phyloP scores from a whole-genome alignment of 495 filamentous ascomycete genomes.

The Tuber umbilicatum region DNA sequence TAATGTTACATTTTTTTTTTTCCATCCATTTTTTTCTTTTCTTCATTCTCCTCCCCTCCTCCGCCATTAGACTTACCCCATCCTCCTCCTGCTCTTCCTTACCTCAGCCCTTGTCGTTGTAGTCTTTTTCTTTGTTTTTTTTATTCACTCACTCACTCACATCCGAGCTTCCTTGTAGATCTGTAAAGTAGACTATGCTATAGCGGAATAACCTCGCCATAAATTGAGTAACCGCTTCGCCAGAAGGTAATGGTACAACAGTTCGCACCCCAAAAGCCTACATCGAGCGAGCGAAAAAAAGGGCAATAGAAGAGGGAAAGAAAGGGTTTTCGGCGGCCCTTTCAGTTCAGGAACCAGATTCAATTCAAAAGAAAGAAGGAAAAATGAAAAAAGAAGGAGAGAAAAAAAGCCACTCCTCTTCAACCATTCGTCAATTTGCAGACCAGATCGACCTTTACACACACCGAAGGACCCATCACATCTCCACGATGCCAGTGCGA shows the following conservation, averaged over 20 bases:
- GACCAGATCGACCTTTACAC: background rate
- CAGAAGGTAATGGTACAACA: background rate
- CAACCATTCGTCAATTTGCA: background rate
- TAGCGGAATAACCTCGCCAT: background rate
- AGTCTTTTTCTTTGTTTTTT: background rate
- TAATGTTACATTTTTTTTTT: background rate
- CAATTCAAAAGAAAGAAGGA: slow-evolving; percentile 5
- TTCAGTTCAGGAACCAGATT: slow-evolving; percentile 31
- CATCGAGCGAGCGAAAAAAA: background rate
- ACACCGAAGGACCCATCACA: slow-evolving; percentile 26
- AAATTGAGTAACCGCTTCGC: background rate
- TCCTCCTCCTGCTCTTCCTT: background rate
- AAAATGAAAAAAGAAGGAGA: background rate
- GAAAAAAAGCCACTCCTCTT: background rate
- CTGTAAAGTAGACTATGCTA: background rate
- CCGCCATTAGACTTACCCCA: no score
- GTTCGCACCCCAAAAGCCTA: no score
- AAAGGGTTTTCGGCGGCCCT: slow-evolving; percentile 16
- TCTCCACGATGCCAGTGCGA: slow-evolving; percentile 22
- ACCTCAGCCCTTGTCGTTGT: background rate
- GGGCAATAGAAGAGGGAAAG: background rate
- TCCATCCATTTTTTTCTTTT: background rate
- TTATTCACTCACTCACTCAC: background rate
- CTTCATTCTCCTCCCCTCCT: background rate
- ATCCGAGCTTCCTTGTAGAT: background rate